Evolutionary conservation across 1,139 yeast species (phyloP).

Genomic region (Ashbya aceris): DNA sequence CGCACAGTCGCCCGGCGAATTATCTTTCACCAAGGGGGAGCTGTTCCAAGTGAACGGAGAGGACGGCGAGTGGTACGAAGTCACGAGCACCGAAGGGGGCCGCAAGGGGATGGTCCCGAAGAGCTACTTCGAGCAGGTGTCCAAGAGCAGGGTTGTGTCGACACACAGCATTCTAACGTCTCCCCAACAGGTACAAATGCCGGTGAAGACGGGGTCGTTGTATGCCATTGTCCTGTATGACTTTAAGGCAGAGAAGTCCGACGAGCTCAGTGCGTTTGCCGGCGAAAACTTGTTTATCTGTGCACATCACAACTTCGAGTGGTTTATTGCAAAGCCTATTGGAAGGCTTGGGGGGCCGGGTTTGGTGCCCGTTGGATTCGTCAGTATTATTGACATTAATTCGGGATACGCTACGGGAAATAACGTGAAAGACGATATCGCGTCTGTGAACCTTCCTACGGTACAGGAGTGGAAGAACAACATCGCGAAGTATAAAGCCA

Average conservation of each 20-base stretch:
- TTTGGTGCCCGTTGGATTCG: conserved; percentile 83
- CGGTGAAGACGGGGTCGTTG: conserved; percentile 32
- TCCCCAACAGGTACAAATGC: conserved; percentile 10
- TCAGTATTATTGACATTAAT: conserved; percentile 71
- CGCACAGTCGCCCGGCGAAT: conserved; percentile 77
- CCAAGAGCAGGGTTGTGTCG: conserved; percentile 13
- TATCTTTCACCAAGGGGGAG: conserved; percentile 72
- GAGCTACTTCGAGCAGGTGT: conserved; percentile 60
- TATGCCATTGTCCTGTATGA: conserved; percentile 70
- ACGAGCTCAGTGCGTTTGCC: conserved; percentile 72
- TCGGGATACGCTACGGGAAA: conserved; percentile 44
- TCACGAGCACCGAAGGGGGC: conserved; percentile 75
- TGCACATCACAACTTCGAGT: conserved; percentile 92
- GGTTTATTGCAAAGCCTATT: conserved; percentile 97
- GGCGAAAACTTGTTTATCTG: conserved; percentile 89
- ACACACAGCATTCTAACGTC: conserved; percentile 10
- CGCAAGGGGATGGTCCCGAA: conserved; percentile 82
- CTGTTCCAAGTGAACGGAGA: conserved; percentile 72
- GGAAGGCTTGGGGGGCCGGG: conserved; percentile 97
- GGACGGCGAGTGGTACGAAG: conserved; percentile 74
- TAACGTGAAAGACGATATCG: conserved; percentile 46
- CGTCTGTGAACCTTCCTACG: conserved; percentile 65
- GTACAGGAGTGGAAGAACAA: conserved; percentile 93
- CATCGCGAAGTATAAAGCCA: conserved; percentile 89
- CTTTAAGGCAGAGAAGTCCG: conserved; percentile 80